These are phyloP conservation scores for Eutrema heterophyllum DNA, from an alignment of 345 rosid species.

Conservation along the genomic window DNA sequence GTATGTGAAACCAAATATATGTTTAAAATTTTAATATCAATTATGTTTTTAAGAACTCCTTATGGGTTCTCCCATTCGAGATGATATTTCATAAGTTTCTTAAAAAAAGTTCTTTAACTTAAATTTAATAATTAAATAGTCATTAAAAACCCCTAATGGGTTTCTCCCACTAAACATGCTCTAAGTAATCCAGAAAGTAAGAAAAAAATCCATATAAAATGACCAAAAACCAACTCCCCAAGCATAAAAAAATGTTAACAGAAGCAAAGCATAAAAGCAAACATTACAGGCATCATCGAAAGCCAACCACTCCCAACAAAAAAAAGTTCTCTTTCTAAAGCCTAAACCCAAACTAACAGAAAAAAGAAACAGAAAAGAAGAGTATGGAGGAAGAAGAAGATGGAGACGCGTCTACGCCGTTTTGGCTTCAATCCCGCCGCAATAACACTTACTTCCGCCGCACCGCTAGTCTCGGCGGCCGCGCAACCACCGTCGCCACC, in stretches of 20 bases:
- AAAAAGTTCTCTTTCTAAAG: conserved; percentile 1
- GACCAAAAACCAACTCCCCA: neutral
- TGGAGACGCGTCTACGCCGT: conserved; percentile 53
- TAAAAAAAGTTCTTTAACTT: no score
- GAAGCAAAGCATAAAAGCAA: conserved; percentile 24
- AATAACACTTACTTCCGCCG: conserved; percentile 33
- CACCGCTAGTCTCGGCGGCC: conserved; percentile 18
- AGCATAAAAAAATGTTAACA: conserved; percentile 1
- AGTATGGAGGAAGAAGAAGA: conserved; percentile 61
- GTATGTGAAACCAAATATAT: no score
- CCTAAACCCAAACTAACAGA: neutral
- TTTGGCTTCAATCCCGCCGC: conserved; percentile 58
- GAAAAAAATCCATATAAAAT: neutral
- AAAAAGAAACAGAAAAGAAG: neutral
- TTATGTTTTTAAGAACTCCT: no score
- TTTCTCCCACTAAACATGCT: no score
- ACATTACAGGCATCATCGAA: conserved; percentile 4
- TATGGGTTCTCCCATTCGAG: no score
- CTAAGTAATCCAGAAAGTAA: neutral
- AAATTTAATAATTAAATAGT: no score
- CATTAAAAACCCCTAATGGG: no score
- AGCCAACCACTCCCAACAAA: conserved; percentile 18
- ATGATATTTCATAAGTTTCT: no score
- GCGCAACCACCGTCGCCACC: conserved; percentile 23
- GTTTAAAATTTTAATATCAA: no score